Percentiles rank a stretch among this genome's conserved stretches.
phyloP scores from a whole-genome alignment of 176 grass and related monocot genomes.

The Aegilops sharonensis region DNA sequence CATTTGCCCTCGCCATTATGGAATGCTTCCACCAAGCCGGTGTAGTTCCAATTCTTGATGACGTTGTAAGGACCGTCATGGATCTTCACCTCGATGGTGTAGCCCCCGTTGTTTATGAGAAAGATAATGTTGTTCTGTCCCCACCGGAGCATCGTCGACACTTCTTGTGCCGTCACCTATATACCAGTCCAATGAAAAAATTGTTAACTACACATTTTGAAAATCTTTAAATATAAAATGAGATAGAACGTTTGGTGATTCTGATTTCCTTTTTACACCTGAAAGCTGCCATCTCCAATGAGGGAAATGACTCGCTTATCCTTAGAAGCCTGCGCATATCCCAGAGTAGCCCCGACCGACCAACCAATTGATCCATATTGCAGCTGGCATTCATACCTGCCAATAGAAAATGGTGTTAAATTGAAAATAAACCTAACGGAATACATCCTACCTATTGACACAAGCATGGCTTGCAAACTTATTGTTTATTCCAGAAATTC shows the following conservation, averaged over 20 bases:
- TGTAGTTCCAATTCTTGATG: slow-evolving; percentile 68
- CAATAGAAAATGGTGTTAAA: background rate
- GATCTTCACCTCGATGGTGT: slow-evolving; percentile 67
- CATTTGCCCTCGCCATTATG: slow-evolving; percentile 57
- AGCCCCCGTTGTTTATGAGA: slow-evolving; percentile 64
- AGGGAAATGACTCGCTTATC: slow-evolving; percentile 58
- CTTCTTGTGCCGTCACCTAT: slow-evolving; percentile 53
- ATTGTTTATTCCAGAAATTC: no score
- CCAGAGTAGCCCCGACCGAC: slow-evolving; percentile 52
- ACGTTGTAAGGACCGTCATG: slow-evolving; percentile 58
- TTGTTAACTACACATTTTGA: background rate
- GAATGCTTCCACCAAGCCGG: slow-evolving; percentile 44
- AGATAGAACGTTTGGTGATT: background rate
- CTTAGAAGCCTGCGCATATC: slow-evolving; percentile 52
- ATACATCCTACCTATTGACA: background rate
- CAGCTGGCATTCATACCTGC: slow-evolving; percentile 66
- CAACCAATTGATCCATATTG: slow-evolving; percentile 62
- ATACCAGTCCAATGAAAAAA: background rate
- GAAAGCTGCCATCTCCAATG: slow-evolving; percentile 65
- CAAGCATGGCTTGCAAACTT: background rate
- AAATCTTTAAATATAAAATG: background rate
- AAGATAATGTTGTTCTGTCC: slow-evolving; percentile 53
- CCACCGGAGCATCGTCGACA: slow-evolving; percentile 57
- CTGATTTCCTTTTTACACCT: slow-evolving; percentile 8
- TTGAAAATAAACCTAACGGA: background rate